These are phyloP conservation scores for Breviolum minutum DNA, from an alignment of 73 alveolate genomes.

Conservation along the genomic window DNA sequence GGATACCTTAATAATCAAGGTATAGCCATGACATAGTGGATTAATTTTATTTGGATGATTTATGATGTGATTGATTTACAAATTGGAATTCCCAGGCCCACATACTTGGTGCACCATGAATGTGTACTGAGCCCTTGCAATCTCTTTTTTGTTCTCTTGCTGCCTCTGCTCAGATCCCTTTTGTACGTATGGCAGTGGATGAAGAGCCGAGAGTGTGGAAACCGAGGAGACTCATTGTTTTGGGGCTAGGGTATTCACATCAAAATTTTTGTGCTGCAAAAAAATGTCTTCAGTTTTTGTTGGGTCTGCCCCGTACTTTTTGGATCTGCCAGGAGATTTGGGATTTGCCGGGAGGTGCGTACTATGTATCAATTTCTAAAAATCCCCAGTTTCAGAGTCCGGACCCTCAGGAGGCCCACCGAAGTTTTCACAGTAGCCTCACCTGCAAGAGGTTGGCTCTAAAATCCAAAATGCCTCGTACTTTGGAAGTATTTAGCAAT, in stretches of 20 bases:
- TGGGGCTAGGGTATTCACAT: neutral
- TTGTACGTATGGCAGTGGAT: constrained; percentile 31
- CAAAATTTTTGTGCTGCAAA: neutral
- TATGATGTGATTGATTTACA: too few species aligned
- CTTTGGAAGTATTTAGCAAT: too few species aligned
- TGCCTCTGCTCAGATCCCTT: constrained; percentile 13
- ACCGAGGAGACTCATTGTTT: neutral
- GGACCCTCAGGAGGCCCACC: neutral
- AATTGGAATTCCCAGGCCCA: too few species aligned
- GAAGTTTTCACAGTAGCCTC: too few species aligned
- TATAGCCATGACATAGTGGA: neutral
- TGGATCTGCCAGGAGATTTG: constrained; percentile 45
- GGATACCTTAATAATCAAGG: neutral
- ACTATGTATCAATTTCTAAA: constrained; percentile 63
- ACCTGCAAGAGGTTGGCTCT: too few species aligned
- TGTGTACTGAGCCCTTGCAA: neutral
- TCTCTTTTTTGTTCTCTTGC: neutral
- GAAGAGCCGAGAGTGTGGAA: constrained; percentile 82
- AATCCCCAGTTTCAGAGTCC: constrained; percentile 52
- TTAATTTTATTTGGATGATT: neutral
- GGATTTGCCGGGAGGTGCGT: constrained; percentile 57
- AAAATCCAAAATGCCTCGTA: too few species aligned
- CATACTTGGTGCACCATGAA: neutral
- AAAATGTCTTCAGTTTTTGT: neutral
- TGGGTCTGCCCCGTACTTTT: neutral